These are phyloP conservation scores for Asterochloris erici DNA, from an alignment of 139 green algal genomes.

Conservation along the genomic window DNA sequence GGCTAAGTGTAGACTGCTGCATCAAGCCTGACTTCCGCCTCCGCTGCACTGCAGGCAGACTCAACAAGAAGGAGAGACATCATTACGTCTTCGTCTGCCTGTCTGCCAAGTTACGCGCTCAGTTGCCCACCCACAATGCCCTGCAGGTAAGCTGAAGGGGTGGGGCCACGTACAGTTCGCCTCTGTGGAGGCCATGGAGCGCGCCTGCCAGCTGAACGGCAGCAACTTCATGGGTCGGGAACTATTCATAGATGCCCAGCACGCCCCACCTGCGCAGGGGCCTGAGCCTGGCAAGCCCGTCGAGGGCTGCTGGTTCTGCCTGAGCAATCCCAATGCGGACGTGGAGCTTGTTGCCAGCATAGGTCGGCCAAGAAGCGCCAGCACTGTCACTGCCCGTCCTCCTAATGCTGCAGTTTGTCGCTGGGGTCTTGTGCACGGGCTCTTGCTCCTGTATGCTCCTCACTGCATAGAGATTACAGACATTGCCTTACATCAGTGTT, in stretches of 20 bases:
- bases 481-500: too few species aligned
- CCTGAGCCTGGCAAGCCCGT: conserved; percentile 49
- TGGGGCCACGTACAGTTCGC: conserved; percentile 70
- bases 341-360: conserved; percentile 54
- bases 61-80: too few species aligned
- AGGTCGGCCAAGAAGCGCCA: conserved; percentile 18
- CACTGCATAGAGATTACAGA: too few species aligned
- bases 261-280: background rate
- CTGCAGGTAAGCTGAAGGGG: conserved; percentile 47
- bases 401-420: background rate
- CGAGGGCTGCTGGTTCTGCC: conserved; percentile 85
- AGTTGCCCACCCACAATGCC: too few species aligned
- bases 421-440: too few species aligned
- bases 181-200: conserved; percentile 37
- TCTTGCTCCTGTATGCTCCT: too few species aligned
- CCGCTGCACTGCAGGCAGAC: too few species aligned
- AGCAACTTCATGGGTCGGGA: conserved; percentile 53
- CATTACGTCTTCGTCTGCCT: too few species aligned
- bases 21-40: too few species aligned
- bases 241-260: conserved; percentile 48
- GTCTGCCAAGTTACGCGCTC: too few species aligned
- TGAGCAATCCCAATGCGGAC: conserved; percentile 61
- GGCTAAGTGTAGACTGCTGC: too few species aligned
- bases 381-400: background rate
- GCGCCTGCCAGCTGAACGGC: conserved; percentile 52